A percentile compares a stretch with the other conserved stretches of the same genome.
Conservation (phyloP, 345 rosid species). For the Citrus inodora region DNA sequence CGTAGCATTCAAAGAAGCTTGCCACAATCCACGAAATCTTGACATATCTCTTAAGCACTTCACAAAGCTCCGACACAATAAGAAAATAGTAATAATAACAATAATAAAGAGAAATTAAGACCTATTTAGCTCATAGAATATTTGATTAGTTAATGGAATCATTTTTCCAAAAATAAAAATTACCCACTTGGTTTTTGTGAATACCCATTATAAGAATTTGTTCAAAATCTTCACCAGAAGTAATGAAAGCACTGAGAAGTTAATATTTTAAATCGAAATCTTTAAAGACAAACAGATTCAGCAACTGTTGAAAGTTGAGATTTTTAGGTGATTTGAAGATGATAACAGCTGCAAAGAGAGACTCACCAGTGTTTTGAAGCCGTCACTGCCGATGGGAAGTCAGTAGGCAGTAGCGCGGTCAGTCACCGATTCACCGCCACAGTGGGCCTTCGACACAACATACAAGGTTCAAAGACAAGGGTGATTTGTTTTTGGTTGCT, state of each 20-base stretch:
- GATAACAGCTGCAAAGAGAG: not conserved
- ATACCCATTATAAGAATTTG: not conserved
- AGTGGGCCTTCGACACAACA: not conserved
- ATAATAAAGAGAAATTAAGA: not conserved
- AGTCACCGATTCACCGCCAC: not conserved
- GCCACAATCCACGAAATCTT: constrained; percentile 64
- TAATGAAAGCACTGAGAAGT: not conserved
- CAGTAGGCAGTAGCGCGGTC: not conserved
- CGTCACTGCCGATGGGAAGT: not conserved
- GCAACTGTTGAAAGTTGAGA: not conserved
- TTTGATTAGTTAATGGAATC: not conserved
- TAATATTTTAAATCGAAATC: not conserved
- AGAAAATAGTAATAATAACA: not conserved
- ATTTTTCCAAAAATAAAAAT: not conserved
- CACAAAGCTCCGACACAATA: not conserved
- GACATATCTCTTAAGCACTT: constrained; percentile 44
- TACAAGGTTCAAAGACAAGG: not conserved
- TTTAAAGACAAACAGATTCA: not conserved
- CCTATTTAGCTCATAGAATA: not conserved
- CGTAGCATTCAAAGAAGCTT: constrained; percentile 79
- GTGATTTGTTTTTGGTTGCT: not conserved
- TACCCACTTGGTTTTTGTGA: not conserved
- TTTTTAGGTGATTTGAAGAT: not conserved
- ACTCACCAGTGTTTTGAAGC: not conserved
- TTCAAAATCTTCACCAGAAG: not conserved